phyloP scores from a whole-genome alignment of 129 eudicot species.

The Centaurea solstitialis region DNA sequence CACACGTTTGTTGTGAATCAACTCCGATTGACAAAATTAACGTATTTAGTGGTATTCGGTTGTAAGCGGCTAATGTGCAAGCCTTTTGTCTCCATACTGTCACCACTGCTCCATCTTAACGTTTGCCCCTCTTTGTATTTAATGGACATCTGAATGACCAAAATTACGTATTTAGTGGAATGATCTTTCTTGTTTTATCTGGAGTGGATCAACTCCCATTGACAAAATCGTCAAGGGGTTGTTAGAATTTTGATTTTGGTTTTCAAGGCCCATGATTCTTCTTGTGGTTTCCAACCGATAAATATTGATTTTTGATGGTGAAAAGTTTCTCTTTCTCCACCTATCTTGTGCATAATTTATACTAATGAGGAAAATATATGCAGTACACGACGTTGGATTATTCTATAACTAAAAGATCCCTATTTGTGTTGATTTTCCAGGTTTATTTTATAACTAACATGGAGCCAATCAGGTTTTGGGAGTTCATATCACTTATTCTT shows the following conservation, averaged over 20 bases:
- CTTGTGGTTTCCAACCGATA: background rate
- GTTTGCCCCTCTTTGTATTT: background rate
- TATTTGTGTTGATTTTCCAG: constrained; percentile 45
- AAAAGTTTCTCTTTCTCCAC: background rate
- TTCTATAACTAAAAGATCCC: background rate
- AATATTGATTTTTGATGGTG: background rate
- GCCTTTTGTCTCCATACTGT: background rate
- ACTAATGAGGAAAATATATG: background rate
- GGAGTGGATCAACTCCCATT: background rate
- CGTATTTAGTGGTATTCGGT: background rate
- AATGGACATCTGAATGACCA: background rate
- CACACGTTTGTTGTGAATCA: too few relatives aligned
- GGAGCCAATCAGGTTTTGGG: constrained; percentile 97
- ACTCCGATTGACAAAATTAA: too few relatives aligned
- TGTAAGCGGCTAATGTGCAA: background rate
- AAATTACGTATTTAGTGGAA: background rate
- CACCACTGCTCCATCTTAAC: background rate
- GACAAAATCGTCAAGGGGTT: background rate
- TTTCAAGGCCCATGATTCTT: background rate
- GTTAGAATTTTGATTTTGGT: background rate
- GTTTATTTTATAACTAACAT: constrained; percentile 92
- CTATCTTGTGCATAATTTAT: background rate
- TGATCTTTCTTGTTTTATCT: background rate
- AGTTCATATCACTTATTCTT: constrained; percentile 74
- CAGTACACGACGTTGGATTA: background rate